phyloP scores from a whole-genome alignment of 768 basidiomycete species.

The Naematelia encephala region DNA sequence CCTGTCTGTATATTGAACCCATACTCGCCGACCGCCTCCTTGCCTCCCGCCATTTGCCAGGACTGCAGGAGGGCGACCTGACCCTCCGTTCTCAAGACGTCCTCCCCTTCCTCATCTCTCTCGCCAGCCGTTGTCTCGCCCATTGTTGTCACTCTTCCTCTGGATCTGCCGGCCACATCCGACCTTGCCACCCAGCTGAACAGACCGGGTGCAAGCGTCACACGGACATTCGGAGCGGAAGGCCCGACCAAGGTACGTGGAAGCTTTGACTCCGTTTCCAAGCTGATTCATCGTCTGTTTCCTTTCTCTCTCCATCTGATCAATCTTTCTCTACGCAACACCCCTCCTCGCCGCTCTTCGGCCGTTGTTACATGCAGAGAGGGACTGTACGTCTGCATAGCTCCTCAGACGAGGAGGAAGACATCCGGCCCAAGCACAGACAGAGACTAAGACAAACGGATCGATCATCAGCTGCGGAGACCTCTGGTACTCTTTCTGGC shows the following conservation, averaged over 20 bases:
- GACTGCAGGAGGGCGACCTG: conserved; percentile 6
- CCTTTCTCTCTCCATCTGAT: conserved; percentile 1
- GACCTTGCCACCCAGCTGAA: conserved; percentile 2
- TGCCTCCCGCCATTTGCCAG: background rate
- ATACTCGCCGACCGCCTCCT: too few species aligned
- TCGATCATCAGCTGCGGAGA: conserved; percentile 8
- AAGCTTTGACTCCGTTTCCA: background rate
- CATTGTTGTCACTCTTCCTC: background rate
- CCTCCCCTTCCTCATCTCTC: conserved; percentile 4
- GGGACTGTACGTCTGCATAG: conserved; percentile 19
- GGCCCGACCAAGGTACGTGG: background rate
- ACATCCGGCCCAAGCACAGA: background rate
- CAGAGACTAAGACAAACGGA: conserved; percentile 13
- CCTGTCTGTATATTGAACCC: too few species aligned
- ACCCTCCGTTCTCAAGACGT: conserved; percentile 9
- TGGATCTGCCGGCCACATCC: background rate
- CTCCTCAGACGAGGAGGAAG: conserved; percentile 13
- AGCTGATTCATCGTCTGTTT: background rate
- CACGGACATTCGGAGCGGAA: conserved; percentile 5
- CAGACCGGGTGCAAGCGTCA: background rate
- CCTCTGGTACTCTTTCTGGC: background rate
- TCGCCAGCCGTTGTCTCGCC: background rate
- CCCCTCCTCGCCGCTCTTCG: conserved; percentile 1
- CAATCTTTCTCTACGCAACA: background rate
- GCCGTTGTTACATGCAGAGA: conserved; percentile 28